A percentile compares a stretch with the other conserved stretches of the same genome.
These are phyloP conservation scores for Cercophora sp. DNA, from an alignment of 495 filamentous ascomycete genomes.

Conservation along the genomic window DNA sequence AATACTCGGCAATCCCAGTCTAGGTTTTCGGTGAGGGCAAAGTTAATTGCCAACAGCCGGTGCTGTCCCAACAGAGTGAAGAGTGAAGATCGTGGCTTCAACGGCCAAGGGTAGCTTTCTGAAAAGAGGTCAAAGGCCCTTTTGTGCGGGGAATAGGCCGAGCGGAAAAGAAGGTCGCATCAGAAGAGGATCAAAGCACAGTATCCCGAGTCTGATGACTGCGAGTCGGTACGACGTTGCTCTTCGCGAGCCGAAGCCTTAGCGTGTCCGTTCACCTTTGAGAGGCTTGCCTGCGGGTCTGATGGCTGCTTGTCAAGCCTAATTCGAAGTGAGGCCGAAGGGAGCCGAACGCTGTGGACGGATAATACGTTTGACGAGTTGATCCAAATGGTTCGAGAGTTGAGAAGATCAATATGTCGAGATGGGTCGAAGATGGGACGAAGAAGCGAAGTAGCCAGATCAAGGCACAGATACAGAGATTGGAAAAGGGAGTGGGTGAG, in stretches of 20 bases:
- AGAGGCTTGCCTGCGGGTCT: background rate
- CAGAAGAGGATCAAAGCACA: constrained; percentile 5
- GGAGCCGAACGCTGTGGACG: no score
- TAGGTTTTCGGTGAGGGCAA: no score
- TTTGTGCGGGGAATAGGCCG: background rate
- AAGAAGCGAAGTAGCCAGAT: background rate
- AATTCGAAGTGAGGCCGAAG: no score
- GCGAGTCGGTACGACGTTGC: constrained; percentile 2
- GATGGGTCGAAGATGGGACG: background rate
- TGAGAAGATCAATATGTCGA: background rate
- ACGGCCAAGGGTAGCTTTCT: no score
- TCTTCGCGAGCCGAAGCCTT: background rate
- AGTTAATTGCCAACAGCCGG: background rate
- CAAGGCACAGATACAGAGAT: background rate
- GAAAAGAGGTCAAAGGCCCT: background rate
- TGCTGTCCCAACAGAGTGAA: background rate
- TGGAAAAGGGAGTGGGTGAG: background rate
- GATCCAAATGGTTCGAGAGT: no score
- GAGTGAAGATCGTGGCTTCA: no score
- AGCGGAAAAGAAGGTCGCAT: constrained; percentile 4
- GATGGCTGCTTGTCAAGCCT: no score
- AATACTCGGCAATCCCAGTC: no score
- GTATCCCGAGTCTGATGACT: background rate
- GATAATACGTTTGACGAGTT: no score
- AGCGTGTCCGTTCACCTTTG: constrained; percentile 2